Conservation (phyloP, 177 flowering plant species). For the Vitis hybrid region DNA sequence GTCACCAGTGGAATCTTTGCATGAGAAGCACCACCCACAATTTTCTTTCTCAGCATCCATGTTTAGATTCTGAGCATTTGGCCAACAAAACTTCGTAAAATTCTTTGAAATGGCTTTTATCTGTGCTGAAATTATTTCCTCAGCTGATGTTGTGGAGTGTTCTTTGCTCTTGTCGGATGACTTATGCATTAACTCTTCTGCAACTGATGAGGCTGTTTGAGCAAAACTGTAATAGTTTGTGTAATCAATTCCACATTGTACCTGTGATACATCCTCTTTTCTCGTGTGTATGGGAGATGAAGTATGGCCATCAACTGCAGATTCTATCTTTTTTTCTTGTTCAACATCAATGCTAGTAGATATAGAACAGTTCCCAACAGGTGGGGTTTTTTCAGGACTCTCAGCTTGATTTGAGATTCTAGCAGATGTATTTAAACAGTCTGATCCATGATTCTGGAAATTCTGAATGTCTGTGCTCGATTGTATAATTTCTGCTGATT, state of each 20-base stretch:
- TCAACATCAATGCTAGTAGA: slow-evolving; percentile 20
- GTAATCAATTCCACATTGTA: slow-evolving; percentile 37
- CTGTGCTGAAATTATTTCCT: slow-evolving; percentile 62
- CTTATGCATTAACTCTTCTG: slow-evolving; percentile 51
- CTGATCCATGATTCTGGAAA: slow-evolving; percentile 11
- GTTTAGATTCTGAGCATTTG: slow-evolving; percentile 30
- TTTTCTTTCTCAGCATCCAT: slow-evolving; percentile 55
- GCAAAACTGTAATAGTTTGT: slow-evolving; percentile 75
- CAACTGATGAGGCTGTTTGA: slow-evolving; percentile 51
- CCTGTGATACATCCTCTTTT: slow-evolving; percentile 20
- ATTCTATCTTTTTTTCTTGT: slow-evolving; percentile 17
- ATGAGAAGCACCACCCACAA: slow-evolving; percentile 94
- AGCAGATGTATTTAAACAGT: slow-evolving; percentile 12
- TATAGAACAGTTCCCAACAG: slow-evolving; percentile 16
- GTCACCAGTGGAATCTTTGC: slow-evolving; percentile 52
- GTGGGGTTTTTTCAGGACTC: slow-evolving; percentile 12
- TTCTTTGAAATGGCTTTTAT: slow-evolving; percentile 54
- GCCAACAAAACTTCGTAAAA: slow-evolving; percentile 55
- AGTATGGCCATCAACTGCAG: slow-evolving; percentile 12
- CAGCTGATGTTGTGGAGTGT: slow-evolving; percentile 36
- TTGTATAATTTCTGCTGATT: slow-evolving; percentile 42
- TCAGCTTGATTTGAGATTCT: slow-evolving; percentile 19
- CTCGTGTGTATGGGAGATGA: slow-evolving; percentile 14
- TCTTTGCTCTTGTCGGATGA: slow-evolving; percentile 41
- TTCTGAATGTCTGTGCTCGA: slow-evolving; percentile 15